A percentile compares a stretch with the other conserved stretches of the same genome.
Evolutionary conservation across 2,329 filamentous ascomycete genomes (phyloP).

Genomic region (Akanthomyces dipterigenus): DNA sequence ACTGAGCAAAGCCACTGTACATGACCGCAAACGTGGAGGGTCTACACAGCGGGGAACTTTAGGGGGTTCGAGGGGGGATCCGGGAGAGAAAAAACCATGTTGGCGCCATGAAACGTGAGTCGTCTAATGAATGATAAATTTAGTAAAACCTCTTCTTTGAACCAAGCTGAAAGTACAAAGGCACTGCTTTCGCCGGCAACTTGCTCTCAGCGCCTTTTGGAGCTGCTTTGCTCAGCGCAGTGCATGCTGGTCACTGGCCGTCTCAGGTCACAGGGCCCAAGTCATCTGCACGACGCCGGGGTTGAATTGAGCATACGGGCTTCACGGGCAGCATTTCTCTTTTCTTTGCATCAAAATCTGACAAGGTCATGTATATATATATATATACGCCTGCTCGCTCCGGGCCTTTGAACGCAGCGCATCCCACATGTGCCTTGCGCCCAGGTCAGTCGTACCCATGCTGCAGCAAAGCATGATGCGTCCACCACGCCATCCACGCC

Average conservation of each 20-base stretch:
- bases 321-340: background rate
- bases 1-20: too few species aligned
- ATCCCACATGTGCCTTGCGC: background rate
- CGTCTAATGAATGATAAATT: too few species aligned
- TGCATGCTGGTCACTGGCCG: background rate
- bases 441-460: background rate
- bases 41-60: too few species aligned
- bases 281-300: conserved; percentile 2
- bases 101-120: too few species aligned
- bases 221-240: background rate
- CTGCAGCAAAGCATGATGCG: background rate
- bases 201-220: too few species aligned
- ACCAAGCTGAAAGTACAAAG: background rate
- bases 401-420: too few species aligned
- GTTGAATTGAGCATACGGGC: background rate
- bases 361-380: background rate
- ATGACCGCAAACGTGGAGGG: too few species aligned
- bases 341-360: background rate
- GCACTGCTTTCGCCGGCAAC: background rate
- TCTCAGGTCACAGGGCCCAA: background rate
- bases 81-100: too few species aligned
- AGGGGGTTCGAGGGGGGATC: too few species aligned
- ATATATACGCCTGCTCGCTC: too few species aligned
- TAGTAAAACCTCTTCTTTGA: too few species aligned
- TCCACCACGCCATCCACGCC: background rate